phyloP scores from a whole-genome alignment of 176 grass and related monocot genomes.

The Pharus latifolius region DNA sequence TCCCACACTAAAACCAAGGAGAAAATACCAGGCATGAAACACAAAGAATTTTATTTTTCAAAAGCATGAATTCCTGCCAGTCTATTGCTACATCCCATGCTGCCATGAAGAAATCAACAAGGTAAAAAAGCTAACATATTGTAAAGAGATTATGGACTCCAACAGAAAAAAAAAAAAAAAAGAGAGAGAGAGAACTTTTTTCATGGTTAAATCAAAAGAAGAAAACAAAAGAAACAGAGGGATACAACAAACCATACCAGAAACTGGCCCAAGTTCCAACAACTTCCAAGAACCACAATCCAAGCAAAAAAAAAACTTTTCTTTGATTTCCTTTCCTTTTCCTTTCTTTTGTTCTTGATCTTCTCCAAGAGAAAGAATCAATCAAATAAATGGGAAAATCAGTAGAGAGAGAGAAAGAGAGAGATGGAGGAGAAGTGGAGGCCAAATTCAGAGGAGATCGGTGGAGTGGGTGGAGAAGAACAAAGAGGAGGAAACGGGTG shows the following conservation, averaged over 20 bases:
- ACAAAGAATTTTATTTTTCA: not conserved
- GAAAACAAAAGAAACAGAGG: not conserved
- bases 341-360: slow-evolving; percentile 2
- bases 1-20: not conserved
- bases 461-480: slow-evolving; percentile 27
- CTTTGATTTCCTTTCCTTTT: not conserved
- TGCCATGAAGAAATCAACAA: not conserved
- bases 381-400: slow-evolving; percentile 1
- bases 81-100: not conserved
- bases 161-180: not conserved
- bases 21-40: not conserved
- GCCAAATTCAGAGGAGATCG: slow-evolving; percentile 29
- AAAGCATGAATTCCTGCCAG: not conserved
- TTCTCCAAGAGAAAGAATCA: slow-evolving; percentile 19
- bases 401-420: not conserved
- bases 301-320: not conserved
- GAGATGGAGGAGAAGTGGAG: not conserved
- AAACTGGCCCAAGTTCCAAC: not conserved
- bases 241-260: slow-evolving; percentile 18
- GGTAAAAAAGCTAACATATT: not conserved
- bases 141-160: not conserved
- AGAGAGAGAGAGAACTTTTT: too few species aligned
- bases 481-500: slow-evolving; percentile 27
- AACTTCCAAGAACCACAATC: slow-evolving; percentile 8
- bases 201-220: too few species aligned